These are phyloP conservation scores for Malus sieversii DNA, from an alignment of 306 rosid genomes.

Conservation along the genomic window DNA sequence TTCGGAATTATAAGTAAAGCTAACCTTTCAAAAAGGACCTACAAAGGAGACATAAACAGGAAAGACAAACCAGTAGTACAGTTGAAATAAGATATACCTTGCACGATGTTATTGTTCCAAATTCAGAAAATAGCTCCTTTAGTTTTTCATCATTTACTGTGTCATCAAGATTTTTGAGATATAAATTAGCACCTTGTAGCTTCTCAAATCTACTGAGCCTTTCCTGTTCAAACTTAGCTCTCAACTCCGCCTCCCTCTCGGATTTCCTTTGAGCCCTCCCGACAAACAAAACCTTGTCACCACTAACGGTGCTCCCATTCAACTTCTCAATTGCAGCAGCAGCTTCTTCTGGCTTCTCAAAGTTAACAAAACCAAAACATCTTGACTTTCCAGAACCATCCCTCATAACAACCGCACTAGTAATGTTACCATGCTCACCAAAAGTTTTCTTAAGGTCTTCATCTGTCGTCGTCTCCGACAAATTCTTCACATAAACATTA, in stretches of 20 bases:
- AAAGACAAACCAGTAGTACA: neutral
- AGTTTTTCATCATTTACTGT: constrained; percentile 59
- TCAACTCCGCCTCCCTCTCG: constrained; percentile 72
- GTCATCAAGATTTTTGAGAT: constrained; percentile 80
- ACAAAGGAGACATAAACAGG: neutral
- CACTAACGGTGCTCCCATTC: constrained; percentile 48
- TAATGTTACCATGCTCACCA: constrained; percentile 45
- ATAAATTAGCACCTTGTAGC: constrained; percentile 74
- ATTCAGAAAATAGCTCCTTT: constrained; percentile 72
- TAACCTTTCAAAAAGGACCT: neutral
- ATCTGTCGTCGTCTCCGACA: constrained; percentile 42
- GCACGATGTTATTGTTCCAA: constrained; percentile 74
- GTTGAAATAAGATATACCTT: constrained; percentile 41
- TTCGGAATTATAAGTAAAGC: neutral
- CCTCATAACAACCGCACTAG: constrained; percentile 56
- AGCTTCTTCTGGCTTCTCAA: constrained; percentile 43
- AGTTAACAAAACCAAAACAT: constrained; percentile 84
- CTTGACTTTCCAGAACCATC: constrained; percentile 65
- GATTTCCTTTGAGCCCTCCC: constrained; percentile 77
- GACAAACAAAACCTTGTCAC: constrained; percentile 56
- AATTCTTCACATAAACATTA: constrained; percentile 71
- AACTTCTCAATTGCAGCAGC: constrained; percentile 60
- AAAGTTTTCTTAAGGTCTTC: constrained; percentile 55
- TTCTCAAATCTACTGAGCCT: constrained; percentile 66
- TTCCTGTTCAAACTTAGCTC: constrained; percentile 66